These are phyloP conservation scores for Microascus cirrosus DNA, from an alignment of 2,329 filamentous ascomycete species.

Conservation along the genomic window DNA sequence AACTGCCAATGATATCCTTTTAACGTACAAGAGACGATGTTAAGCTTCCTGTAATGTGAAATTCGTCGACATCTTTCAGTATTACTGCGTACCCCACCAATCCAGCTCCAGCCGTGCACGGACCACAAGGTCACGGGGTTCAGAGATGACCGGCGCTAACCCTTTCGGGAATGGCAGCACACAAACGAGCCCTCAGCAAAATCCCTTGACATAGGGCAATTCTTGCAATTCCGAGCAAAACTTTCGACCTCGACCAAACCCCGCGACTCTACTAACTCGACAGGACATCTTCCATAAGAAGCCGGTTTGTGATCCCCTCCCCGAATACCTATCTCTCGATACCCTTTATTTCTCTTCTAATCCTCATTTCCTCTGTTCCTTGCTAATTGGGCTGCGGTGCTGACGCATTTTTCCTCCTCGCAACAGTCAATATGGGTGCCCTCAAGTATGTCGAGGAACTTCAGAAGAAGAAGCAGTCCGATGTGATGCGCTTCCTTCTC, in stretches of 20 bases:
- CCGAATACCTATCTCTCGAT: not conserved
- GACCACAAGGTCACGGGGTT: not conserved
- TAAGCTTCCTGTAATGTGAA: not conserved
- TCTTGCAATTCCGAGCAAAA: conserved; percentile 3
- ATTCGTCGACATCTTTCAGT: not conserved
- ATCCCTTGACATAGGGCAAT: conserved; percentile 5
- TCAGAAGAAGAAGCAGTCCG: conserved; percentile 99
- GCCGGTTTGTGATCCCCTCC: conserved; percentile 1
- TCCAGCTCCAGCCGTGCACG: not conserved
- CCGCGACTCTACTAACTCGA: conserved; percentile 5
- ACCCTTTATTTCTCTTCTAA: not conserved
- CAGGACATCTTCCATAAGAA: conserved; percentile 3
- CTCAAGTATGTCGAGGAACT: conserved; percentile 99
- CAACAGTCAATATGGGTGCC: conserved; percentile 81
- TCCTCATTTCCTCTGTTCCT: not conserved
- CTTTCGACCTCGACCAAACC: conserved; percentile 7
- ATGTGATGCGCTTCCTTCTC: conserved; percentile 99
- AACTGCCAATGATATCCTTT: not conserved
- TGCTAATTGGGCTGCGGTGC: not conserved
- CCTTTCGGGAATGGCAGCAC: conserved; percentile 1
- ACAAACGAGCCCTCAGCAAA: conserved; percentile 5
- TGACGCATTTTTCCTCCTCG: not conserved
- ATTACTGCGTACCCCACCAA: not conserved
- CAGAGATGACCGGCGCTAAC: not conserved
- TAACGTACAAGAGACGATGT: not conserved